Percentiles rank a stretch among this genome's conserved stretches.
phyloP scores from a whole-genome alignment of 2,329 filamentous ascomycete species.

The Aspergillus ustus region DNA sequence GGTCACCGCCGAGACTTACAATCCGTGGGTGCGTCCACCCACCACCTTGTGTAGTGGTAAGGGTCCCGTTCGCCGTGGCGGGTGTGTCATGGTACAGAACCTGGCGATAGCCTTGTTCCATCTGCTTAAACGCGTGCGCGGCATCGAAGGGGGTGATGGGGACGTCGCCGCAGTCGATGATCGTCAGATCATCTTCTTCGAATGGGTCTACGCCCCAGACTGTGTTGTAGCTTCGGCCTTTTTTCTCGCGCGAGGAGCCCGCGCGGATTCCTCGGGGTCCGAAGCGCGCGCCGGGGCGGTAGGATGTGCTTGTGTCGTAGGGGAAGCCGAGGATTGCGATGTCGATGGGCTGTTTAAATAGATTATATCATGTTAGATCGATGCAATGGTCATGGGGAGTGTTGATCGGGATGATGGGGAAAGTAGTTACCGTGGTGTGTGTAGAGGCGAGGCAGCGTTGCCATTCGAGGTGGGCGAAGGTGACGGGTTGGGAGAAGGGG shows the following conservation, averaged over 20 bases:
- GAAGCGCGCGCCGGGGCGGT: slow-evolving; percentile 38
- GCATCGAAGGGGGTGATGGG: slow-evolving; percentile 34
- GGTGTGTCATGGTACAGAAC: slow-evolving; percentile 23
- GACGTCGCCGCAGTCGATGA: slow-evolving; percentile 36
- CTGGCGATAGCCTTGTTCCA: slow-evolving; percentile 29
- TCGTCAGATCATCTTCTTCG: slow-evolving; percentile 23
- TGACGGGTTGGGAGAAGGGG: slow-evolving; percentile 27
- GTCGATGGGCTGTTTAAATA: slow-evolving; percentile 25
- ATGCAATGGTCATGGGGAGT: too few relatives aligned
- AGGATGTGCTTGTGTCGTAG: slow-evolving; percentile 39
- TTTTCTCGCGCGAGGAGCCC: slow-evolving; percentile 34
- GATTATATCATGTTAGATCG: too few relatives aligned
- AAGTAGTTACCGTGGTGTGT: neutral
- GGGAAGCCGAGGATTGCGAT: slow-evolving; percentile 40
- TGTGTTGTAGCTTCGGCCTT: slow-evolving; percentile 34
- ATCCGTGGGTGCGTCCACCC: slow-evolving; percentile 23
- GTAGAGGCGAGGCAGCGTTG: slow-evolving; percentile 1
- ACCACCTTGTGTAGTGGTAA: neutral
- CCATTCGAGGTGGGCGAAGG: slow-evolving; percentile 24
- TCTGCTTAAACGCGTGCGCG: slow-evolving; percentile 31
- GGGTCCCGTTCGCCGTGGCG: slow-evolving; percentile 13
- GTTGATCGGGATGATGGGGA: too few relatives aligned
- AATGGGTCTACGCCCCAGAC: slow-evolving; percentile 35
- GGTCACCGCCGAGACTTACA: slow-evolving; percentile 31
- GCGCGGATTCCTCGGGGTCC: slow-evolving; percentile 38